Conservation (phyloP, 768 basidiomycete species). For the Phylloporus sp. region DNA sequence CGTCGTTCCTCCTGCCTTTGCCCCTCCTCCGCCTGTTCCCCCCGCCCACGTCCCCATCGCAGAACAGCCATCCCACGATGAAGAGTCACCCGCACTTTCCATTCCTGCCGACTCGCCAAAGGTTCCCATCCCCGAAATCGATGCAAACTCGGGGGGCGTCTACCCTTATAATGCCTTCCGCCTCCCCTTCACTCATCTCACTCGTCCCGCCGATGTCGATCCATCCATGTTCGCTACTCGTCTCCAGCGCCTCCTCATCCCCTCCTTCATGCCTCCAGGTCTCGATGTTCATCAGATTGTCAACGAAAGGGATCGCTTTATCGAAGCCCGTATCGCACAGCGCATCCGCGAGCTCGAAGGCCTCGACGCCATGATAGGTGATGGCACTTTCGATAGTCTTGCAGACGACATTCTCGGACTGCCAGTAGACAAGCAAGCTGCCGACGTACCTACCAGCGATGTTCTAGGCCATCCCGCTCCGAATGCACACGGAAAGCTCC, state of each 20-base stretch:
- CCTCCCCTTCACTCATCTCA: slow-evolving; percentile 78
- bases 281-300: slow-evolving; percentile 89
- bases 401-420: slow-evolving; percentile 33
- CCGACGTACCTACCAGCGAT: slow-evolving; percentile 30
- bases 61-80: slow-evolving; percentile 45
- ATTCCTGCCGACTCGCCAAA: slow-evolving; percentile 61
- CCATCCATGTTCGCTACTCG: slow-evolving; percentile 64
- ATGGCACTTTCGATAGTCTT: slow-evolving; percentile 59
- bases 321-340: slow-evolving; percentile 85
- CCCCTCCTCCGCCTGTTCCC: slow-evolving; percentile 25
- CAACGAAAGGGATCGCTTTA: slow-evolving; percentile 86
- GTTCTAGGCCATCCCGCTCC: slow-evolving; percentile 44
- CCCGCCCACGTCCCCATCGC: slow-evolving; percentile 14
- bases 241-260: slow-evolving; percentile 76
- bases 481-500: slow-evolving; percentile 76
- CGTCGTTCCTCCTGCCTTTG: slow-evolving; percentile 21
- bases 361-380: slow-evolving; percentile 74
- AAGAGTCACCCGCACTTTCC: slow-evolving; percentile 40
- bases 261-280: slow-evolving; percentile 85
- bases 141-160: slow-evolving; percentile 70
- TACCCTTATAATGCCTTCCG: slow-evolving; percentile 91
- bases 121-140: slow-evolving; percentile 73
- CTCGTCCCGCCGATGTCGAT: slow-evolving; percentile 56
- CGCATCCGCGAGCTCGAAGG: slow-evolving; percentile 82
- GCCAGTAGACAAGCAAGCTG: slow-evolving; percentile 1